A percentile compares a stretch with the other conserved stretches of the same genome.
phyloP scores from a whole-genome alignment of 1,284 basidiomycete species.

The Trametes sp. region DNA sequence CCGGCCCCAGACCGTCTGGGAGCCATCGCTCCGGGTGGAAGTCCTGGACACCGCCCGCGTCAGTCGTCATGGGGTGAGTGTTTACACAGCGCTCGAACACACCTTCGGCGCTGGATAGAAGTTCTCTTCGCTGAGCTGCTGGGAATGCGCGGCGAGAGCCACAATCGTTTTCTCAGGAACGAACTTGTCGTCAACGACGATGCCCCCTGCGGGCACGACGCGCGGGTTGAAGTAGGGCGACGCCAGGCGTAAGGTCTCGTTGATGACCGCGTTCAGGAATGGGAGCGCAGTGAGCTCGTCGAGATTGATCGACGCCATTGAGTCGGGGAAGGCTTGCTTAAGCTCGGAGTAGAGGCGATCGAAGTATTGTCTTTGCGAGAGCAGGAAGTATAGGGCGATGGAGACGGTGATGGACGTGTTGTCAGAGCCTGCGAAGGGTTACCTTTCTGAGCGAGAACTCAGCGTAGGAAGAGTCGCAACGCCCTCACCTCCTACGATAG shows the following conservation, averaged over 20 bases:
- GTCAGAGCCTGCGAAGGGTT: constrained; percentile 22
- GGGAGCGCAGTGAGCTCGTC: constrained; percentile 29
- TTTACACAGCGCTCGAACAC: background rate
- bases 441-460: background rate
- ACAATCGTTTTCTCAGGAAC: constrained; percentile 40
- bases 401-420: constrained; percentile 30
- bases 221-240: constrained; percentile 37
- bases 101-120: constrained; percentile 32
- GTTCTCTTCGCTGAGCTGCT: constrained; percentile 34
- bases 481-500: constrained; percentile 32
- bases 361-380: constrained; percentile 24
- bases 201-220: constrained; percentile 32
- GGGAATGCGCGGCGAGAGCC: constrained; percentile 34
- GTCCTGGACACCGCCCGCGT: background rate
- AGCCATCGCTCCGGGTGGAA: constrained; percentile 40
- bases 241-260: constrained; percentile 36
- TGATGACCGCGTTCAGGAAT: constrained; percentile 37
- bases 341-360: constrained; percentile 34
- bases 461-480: background rate
- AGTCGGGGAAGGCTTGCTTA: constrained; percentile 30
- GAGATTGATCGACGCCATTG: constrained; percentile 13
- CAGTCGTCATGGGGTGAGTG: too few relatives aligned
- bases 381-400: constrained; percentile 33
- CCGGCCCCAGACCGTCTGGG: constrained; percentile 23
- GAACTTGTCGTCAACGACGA: constrained; percentile 25